These are phyloP conservation scores for Thelonectria olida DNA, from an alignment of 2,329 filamentous ascomycete species.

Conservation along the genomic window DNA sequence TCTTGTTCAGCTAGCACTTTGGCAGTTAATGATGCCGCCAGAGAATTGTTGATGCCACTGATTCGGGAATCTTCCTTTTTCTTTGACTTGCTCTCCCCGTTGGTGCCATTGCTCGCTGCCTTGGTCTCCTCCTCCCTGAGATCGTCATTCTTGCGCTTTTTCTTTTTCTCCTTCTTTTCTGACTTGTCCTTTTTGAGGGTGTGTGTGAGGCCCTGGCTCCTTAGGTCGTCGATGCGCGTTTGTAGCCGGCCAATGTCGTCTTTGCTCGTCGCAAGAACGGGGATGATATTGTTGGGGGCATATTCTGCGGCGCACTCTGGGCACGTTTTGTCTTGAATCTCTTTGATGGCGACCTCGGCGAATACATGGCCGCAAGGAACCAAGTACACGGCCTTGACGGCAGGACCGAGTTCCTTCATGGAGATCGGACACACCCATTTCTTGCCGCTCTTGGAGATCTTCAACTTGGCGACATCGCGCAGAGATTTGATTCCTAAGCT, in stretches of 20 bases:
- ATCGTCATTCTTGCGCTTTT: slow-evolving; percentile 70
- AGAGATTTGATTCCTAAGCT: slow-evolving; percentile 76
- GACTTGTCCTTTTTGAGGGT: slow-evolving; percentile 83
- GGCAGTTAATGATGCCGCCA: slow-evolving; percentile 85
- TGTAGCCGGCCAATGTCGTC: slow-evolving; percentile 75
- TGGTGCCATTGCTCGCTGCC: slow-evolving; percentile 62
- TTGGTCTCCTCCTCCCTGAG: slow-evolving; percentile 42
- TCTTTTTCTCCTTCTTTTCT: slow-evolving; percentile 70
- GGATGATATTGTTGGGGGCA: slow-evolving; percentile 78
- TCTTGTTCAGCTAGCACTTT: slow-evolving; percentile 90
- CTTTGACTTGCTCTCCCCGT: slow-evolving; percentile 30
- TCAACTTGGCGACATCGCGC: slow-evolving; percentile 87
- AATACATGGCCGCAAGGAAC: slow-evolving; percentile 97
- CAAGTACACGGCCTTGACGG: slow-evolving; percentile 83
- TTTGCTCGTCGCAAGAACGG: slow-evolving; percentile 78
- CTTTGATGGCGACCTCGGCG: slow-evolving; percentile 83
- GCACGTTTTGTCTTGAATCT: slow-evolving; percentile 72
- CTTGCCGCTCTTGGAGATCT: slow-evolving; percentile 66
- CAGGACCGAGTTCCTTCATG: slow-evolving; percentile 83
- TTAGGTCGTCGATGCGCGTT: slow-evolving; percentile 73
- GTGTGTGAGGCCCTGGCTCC: slow-evolving; percentile 79
- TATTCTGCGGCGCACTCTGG: slow-evolving; percentile 82
- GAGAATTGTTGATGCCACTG: slow-evolving; percentile 84
- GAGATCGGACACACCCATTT: slow-evolving; percentile 88
- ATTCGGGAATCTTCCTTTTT: slow-evolving; percentile 50